Conservation (phyloP, 345 rosid species). For the Erucastrum elatum region DNA sequence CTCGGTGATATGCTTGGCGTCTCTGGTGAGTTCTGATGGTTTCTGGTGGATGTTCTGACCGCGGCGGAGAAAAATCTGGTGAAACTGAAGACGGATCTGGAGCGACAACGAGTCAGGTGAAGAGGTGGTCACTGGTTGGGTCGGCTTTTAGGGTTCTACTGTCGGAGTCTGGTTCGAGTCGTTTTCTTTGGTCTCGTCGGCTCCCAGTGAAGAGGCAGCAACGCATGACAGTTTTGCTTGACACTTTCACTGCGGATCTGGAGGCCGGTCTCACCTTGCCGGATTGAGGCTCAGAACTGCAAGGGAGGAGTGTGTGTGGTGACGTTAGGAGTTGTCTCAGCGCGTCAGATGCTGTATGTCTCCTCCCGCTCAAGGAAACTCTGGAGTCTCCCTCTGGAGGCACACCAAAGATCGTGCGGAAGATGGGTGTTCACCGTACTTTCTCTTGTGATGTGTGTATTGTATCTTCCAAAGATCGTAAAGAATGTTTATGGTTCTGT, state of each 20-base stretch:
- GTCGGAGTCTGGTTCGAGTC: background rate
- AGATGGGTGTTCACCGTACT: too few relatives aligned
- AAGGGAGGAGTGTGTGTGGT: background rate
- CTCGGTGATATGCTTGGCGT: background rate
- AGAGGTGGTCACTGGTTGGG: background rate
- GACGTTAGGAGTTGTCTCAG: background rate
- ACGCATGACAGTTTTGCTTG: background rate
- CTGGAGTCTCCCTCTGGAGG: background rate
- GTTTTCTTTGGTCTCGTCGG: background rate
- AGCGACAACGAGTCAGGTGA: background rate
- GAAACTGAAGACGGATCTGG: background rate
- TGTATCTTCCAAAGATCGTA: too few relatives aligned
- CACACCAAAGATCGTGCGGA: background rate
- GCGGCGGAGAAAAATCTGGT: background rate
- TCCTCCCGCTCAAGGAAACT: background rate
- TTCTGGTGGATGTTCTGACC: background rate
- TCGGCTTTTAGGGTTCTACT: background rate
- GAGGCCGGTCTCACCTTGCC: background rate
- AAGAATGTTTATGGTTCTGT: too few relatives aligned
- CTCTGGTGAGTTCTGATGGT: background rate
- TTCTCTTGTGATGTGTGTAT: too few relatives aligned
- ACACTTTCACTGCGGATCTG: background rate
- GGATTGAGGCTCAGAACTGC: background rate
- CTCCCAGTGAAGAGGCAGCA: background rate
- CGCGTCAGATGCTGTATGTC: background rate